Evolutionary conservation across 2,329 filamentous ascomycete genomes (phyloP).

Genomic region (Trichoderma sp.): DNA sequence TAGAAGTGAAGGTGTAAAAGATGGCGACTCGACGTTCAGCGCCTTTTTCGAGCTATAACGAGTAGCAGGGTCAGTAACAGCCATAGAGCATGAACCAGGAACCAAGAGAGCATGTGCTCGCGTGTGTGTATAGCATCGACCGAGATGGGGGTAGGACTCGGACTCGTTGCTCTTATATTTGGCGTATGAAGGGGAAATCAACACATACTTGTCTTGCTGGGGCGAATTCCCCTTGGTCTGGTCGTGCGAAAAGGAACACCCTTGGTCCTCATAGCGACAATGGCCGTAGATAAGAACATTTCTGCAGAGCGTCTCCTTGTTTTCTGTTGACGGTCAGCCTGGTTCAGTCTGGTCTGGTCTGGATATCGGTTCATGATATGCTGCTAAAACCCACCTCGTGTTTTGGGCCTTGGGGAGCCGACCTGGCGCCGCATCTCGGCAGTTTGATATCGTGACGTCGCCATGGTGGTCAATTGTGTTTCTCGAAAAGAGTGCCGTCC

Average conservation of each 20-base stretch:
- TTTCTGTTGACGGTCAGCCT: conserved; percentile 48
- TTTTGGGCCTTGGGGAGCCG: conserved; percentile 56
- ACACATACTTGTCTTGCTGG: conserved; percentile 51
- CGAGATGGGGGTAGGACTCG: too few species aligned
- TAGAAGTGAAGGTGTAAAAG: conserved; percentile 73
- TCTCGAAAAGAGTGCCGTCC: conserved; percentile 30
- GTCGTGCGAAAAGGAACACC: conserved; percentile 89
- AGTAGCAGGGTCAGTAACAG: conserved; percentile 1
- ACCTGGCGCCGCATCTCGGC: conserved; percentile 51
- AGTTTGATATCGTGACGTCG: conserved; percentile 45
- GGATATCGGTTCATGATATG: background rate
- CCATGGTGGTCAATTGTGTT: conserved; percentile 38
- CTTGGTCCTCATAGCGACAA: conserved; percentile 87
- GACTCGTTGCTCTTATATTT: background rate
- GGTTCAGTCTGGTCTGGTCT: background rate
- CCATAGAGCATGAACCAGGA: background rate
- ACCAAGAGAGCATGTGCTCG: background rate
- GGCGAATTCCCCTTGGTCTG: conserved; percentile 53
- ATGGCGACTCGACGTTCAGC: conserved; percentile 92
- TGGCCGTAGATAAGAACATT: conserved; percentile 93
- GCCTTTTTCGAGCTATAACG: conserved; percentile 61
- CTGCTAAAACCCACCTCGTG: conserved; percentile 45
- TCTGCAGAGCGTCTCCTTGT: conserved; percentile 86
- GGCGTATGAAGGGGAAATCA: background rate
- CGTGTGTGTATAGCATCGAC: background rate